These are phyloP conservation scores for Neofusicoccum sp. DNA, from an alignment of 2,329 filamentous ascomycete genomes.

Conservation along the genomic window DNA sequence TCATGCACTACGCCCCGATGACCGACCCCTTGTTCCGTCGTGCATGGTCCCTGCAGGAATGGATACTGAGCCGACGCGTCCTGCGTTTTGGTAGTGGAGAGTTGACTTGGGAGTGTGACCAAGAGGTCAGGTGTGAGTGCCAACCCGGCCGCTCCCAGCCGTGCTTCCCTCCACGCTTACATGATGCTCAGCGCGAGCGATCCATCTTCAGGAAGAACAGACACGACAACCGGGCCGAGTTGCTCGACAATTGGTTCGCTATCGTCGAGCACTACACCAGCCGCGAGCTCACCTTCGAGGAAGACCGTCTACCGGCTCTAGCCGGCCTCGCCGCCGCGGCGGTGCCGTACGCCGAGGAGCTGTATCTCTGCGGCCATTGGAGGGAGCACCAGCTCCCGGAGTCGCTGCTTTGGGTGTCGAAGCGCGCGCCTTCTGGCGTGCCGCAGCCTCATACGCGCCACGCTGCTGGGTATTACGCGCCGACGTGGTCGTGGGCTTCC, in stretches of 20 bases:
- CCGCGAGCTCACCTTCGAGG: background rate
- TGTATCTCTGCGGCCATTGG: background rate
- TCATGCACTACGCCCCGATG: background rate
- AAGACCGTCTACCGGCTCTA: background rate
- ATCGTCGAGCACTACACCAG: background rate
- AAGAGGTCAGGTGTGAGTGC: background rate
- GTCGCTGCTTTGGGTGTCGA: background rate
- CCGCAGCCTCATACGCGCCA: too few species aligned
- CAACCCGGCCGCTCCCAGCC: background rate
- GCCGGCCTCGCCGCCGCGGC: background rate
- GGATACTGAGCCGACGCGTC: background rate
- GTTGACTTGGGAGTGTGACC: background rate
- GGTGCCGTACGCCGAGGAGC: background rate
- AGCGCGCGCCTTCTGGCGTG: background rate
- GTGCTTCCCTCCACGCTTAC: background rate
- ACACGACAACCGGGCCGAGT: background rate
- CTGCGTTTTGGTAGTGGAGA: background rate
- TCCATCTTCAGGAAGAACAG: background rate
- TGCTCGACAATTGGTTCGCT: background rate
- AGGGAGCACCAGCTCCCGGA: background rate
- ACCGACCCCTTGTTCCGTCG: background rate
- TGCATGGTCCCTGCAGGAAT: background rate
- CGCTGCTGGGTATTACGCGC: too few species aligned
- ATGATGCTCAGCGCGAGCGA: background rate
- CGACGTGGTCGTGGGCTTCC: background rate